Base-by-base conservation (phyloP, 2,329 filamentous ascomycete species). In the Biscogniauxia marginata region DNA sequence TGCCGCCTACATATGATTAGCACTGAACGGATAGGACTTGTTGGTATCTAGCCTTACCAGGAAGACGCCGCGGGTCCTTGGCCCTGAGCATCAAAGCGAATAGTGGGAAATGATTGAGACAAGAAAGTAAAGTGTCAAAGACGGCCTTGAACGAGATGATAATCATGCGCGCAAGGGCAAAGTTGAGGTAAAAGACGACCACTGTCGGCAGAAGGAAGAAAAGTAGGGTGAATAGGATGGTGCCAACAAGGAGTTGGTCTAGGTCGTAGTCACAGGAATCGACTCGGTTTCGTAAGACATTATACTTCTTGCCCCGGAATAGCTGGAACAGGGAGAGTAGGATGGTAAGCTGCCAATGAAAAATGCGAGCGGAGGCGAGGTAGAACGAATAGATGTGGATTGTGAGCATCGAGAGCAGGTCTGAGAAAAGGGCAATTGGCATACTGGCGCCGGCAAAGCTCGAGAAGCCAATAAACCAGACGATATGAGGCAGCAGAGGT, bases 241-340 rank as follows among this genome's bases (percentile, higher is more conserved):
- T 99, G 58, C 95, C 95, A 7, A 99, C 87, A 6, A 99, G 86
- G 3, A 99, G 84, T 75, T 99, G 96, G 71, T 99, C 95, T 21
- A 99, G 84, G 71, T 98, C 95, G 75, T 99, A 99, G 75, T 98
- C 95, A 79, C 95, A 99, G 48, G 93, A 96, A 72, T 99, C 95
- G 67, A 99, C 98, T 75, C 95, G 92, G 70, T 97, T 96, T 59
- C 96, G 89, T 20, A 99, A 84, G 16, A 99, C 89, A 65, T 99
- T 99, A 70, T 96, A 89, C 74, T 99, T 99, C 78, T 97, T 98
- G 56, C 95, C 96, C 25, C 93, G 90, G 71, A 99, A 99, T 8
- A 99, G 86, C 71, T 99, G 96, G 74, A 99, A 99, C n/a, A 99
- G 85, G 9, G 93, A 98, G 63, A 93, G 88, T 62, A 99, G 88